Evolutionary conservation across 129 eudicot species (phyloP).

Genomic region (Artemisia tridentata): DNA sequence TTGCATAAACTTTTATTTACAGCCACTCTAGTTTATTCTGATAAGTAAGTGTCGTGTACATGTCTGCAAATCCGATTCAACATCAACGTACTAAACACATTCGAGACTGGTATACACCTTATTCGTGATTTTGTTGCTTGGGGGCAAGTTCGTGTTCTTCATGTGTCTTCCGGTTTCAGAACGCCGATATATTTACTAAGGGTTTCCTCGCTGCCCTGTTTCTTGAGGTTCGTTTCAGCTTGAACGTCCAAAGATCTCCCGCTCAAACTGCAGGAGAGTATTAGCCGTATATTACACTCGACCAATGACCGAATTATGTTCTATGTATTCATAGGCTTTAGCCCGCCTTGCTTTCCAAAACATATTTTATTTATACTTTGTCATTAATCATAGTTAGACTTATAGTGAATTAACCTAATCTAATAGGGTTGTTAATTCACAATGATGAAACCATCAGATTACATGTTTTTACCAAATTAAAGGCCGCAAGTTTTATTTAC

Average conservation of each 20-base stretch:
- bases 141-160: not conserved
- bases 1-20: not conserved
- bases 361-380: no score
- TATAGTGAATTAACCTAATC: no score
- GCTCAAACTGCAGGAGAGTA: not conserved
- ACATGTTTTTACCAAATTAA: no score
- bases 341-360: no score
- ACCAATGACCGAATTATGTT: no score
- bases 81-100: not conserved
- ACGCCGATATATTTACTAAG: not conserved
- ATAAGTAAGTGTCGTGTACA: not conserved
- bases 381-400: no score
- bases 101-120: no score
- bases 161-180: not conserved
- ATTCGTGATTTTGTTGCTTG: not conserved
- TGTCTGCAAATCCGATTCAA: not conserved
- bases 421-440: no score
- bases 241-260: not conserved
- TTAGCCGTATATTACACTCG: not conserved
- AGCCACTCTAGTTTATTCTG: no score
- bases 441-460: no score
- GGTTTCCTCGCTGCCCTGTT: not conserved
- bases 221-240: not conserved
- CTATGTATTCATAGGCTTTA: no score
- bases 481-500: no score